Evolutionary conservation across 2,329 filamentous ascomycete species (phyloP).

Genomic region (Alternaria consortialis): DNA sequence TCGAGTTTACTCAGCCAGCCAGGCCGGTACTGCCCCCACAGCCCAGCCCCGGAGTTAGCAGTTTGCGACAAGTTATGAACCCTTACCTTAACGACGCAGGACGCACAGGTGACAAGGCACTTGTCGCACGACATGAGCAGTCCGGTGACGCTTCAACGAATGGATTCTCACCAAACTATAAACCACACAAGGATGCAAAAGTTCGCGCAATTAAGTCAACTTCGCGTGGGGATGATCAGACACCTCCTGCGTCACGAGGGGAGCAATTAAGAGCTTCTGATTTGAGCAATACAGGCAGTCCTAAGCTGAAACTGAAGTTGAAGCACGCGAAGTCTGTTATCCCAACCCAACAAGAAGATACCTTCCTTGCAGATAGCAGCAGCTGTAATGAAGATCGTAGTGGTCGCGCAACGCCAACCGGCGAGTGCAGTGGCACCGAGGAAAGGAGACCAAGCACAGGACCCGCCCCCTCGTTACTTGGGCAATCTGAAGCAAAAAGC

Average conservation of each 20-base stretch:
- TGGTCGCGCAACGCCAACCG: conserved; percentile 43
- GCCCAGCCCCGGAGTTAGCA: conserved; percentile 70
- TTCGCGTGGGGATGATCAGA: conserved; percentile 45
- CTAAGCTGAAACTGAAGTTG: conserved; percentile 54
- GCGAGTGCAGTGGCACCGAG: conserved; percentile 36
- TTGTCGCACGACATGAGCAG: conserved; percentile 41
- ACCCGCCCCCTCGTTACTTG: conserved; percentile 39
- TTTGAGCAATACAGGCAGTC: conserved; percentile 36
- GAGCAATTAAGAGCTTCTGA: conserved; percentile 39
- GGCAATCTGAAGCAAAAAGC: conserved; percentile 33
- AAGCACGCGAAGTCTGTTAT: conserved; percentile 39
- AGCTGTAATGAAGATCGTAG: conserved; percentile 61
- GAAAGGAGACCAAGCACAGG: conserved; percentile 42
- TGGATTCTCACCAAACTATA: conserved; percentile 79
- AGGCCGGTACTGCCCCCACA: conserved; percentile 41
- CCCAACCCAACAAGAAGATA: conserved; percentile 51
- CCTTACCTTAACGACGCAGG: conserved; percentile 69
- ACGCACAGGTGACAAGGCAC: conserved; percentile 33
- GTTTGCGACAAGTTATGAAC: conserved; percentile 85
- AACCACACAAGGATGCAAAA: conserved; percentile 74
- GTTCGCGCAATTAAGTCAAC: conserved; percentile 70
- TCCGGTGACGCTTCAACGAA: conserved; percentile 53
- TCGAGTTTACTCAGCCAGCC: conserved; percentile 50
- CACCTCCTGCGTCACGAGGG: conserved; percentile 35
- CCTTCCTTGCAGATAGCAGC: conserved; percentile 62